Evolutionary conservation across 176 grass and related monocot genomes (phyloP), one percentile per base, ranked within the genome.

Genomic region (Elaeis guineensis): DNA sequence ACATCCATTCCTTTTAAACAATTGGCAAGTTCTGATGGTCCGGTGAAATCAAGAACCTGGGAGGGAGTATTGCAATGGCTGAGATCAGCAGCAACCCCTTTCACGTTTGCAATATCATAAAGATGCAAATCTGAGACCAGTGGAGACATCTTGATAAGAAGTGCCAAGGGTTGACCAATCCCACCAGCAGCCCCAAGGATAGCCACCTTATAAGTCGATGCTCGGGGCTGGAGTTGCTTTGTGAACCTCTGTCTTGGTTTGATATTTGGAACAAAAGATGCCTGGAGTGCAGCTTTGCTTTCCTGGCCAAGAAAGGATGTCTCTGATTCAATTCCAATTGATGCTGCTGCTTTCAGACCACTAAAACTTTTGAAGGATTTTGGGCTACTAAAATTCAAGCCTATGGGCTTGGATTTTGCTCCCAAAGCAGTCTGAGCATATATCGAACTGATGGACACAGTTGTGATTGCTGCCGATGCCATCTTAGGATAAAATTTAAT

Each of bases 21-120:
- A 32, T 72, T 84, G 6, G 61, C 83, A 48, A 93, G 19, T 30
- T 93, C 84, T 0, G 74, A 16, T 0, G 84, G 74, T 5, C 89
- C 89, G 19, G 89, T 93, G 59, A 93, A 93, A 71, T 78, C 83
- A 17, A 77, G 32, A 21, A 87, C 89, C 16, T 78, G 69, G 28
- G 89, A 72, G n/a, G 89, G 89, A 19, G 89, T 84, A 72, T 92
- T 92, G 80, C 89, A 92, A 54, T 92, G 89, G 77, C 83, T 87
- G 58, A 92, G 81, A 63, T 92, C 89, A 12, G 89, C 83, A 26
- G 89, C 83, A 55, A 93, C 89, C 25, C 83, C 89, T 85, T 93
- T 93, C 61, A 87, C 89, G 75, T 93, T 93, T 5, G 89, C 89
- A 59, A 93, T 93, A 87, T 93, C 83, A 21, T 93, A 93, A 3